phyloP scores from a whole-genome alignment of 148 eudicot species.

The Spergularia bocconei region DNA sequence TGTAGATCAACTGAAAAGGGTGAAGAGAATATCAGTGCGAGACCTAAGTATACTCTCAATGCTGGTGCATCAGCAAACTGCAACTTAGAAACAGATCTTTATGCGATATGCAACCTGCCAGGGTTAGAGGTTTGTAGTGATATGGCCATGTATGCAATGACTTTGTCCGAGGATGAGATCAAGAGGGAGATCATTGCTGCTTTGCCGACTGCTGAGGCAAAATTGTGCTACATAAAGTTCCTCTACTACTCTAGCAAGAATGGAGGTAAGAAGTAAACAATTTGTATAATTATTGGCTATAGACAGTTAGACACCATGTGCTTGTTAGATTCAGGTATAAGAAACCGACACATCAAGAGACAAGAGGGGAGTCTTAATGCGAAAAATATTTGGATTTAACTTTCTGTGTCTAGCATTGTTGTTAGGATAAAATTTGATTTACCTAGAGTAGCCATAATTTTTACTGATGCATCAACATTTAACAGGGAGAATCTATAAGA shows the following conservation, averaged over 20 bases:
- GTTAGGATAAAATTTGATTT: too few species aligned
- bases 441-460: too few species aligned
- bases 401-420: too few species aligned
- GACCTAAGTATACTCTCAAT: neutral
- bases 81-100: neutral
- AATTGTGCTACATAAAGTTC: neutral
- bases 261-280: neutral
- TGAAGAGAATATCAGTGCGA: neutral
- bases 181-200: neutral
- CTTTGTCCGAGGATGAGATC: neutral
- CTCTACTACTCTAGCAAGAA: neutral
- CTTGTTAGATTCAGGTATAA: too few species aligned
- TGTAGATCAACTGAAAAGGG: neutral
- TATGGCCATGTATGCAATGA: neutral
- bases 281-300: neutral
- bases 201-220: neutral
- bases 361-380: too few species aligned
- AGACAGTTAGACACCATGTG: too few species aligned
- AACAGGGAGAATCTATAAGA: too few species aligned
- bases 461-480: too few species aligned
- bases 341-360: too few species aligned
- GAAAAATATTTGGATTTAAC: too few species aligned
- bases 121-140: neutral
- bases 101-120: neutral
- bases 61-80: neutral